Percentiles rank a stretch among this genome's conserved stretches.
These are phyloP conservation scores for Vigna angularis DNA, from an alignment of 306 rosid species.

Conservation along the genomic window DNA sequence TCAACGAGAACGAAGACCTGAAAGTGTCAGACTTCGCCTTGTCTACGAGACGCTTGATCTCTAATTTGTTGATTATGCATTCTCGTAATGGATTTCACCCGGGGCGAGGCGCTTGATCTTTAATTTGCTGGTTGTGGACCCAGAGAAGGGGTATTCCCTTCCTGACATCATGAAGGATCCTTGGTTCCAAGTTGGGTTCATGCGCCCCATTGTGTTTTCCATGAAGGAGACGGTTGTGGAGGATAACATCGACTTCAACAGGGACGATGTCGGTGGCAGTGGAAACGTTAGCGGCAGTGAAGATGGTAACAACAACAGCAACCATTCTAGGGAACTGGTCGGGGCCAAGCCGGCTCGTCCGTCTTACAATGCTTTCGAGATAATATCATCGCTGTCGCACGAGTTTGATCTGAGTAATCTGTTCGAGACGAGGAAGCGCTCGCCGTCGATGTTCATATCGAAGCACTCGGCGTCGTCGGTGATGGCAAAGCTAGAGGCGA, in stretches of 20 bases:
- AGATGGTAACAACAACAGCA: no score
- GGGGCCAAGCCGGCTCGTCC: slow-evolving; percentile 50
- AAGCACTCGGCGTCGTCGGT: slow-evolving; percentile 63
- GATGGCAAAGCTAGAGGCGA: slow-evolving; percentile 56
- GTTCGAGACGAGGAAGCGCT: slow-evolving; percentile 74
- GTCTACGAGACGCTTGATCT: slow-evolving; percentile 54
- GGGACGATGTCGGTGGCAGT: background rate
- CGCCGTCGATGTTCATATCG: slow-evolving; percentile 66
- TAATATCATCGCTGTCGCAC: slow-evolving; percentile 68
- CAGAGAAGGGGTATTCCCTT: slow-evolving; percentile 67
- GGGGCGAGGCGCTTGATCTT: slow-evolving; percentile 60
- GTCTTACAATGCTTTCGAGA: slow-evolving; percentile 85
- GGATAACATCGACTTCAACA: slow-evolving; percentile 39
- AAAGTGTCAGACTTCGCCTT: slow-evolving; percentile 80
- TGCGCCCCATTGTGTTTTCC: slow-evolving; percentile 56
- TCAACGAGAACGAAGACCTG: slow-evolving; percentile 71
- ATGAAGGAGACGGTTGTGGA: slow-evolving; percentile 40
- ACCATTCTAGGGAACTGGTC: background rate
- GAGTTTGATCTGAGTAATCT: slow-evolving; percentile 77
- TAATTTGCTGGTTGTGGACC: slow-evolving; percentile 66
- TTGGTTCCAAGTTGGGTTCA: slow-evolving; percentile 72
- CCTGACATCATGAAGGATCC: slow-evolving; percentile 57
- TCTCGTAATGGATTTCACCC: slow-evolving; percentile 69
- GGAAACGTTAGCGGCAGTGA: background rate
- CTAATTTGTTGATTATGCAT: slow-evolving; percentile 47